These are phyloP conservation scores for Rhynchosporium graminicola DNA, from an alignment of 2,329 filamentous ascomycete genomes.

Conservation along the genomic window DNA sequence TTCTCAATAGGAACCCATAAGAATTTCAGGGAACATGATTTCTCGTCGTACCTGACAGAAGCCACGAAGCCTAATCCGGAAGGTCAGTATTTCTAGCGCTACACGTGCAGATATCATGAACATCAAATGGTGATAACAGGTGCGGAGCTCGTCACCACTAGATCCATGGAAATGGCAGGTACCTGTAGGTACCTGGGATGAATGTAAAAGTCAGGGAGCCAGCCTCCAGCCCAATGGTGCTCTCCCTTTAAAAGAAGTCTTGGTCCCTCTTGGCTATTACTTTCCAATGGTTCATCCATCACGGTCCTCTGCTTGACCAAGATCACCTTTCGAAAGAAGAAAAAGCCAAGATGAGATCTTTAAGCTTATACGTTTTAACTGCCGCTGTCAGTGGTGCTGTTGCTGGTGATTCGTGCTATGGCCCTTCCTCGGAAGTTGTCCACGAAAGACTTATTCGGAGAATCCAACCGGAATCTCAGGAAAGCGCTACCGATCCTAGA, in stretches of 20 bases:
- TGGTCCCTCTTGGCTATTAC: constrained; percentile 5
- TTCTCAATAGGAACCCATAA: constrained; percentile 13
- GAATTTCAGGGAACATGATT: not conserved
- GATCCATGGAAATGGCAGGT: constrained; percentile 3
- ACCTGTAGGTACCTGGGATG: constrained; percentile 18
- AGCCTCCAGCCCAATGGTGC: not conserved
- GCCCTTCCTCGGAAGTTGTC: constrained; percentile 45
- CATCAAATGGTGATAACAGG: constrained; percentile 18
- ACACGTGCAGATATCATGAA: constrained; percentile 9
- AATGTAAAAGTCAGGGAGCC: no score
- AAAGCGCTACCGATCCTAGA: constrained; percentile 47
- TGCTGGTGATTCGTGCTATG: constrained; percentile 48
- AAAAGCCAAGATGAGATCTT: constrained; percentile 26
- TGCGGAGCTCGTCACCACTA: constrained; percentile 22
- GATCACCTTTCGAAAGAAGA: constrained; percentile 1
- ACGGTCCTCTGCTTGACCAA: constrained; percentile 16
- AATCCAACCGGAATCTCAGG: constrained; percentile 49
- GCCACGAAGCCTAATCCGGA: constrained; percentile 13
- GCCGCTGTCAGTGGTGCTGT: constrained; percentile 32
- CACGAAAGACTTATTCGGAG: constrained; percentile 52
- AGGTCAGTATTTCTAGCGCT: constrained; percentile 15
- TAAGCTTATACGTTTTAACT: constrained; percentile 23
- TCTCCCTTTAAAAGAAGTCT: constrained; percentile 17
- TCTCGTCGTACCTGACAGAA: constrained; percentile 3
- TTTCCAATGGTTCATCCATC: constrained; percentile 8